Evolutionary conservation across 1,139 yeast species (phyloP).

Genomic region (Protomyces lactucae-debilis): DNA sequence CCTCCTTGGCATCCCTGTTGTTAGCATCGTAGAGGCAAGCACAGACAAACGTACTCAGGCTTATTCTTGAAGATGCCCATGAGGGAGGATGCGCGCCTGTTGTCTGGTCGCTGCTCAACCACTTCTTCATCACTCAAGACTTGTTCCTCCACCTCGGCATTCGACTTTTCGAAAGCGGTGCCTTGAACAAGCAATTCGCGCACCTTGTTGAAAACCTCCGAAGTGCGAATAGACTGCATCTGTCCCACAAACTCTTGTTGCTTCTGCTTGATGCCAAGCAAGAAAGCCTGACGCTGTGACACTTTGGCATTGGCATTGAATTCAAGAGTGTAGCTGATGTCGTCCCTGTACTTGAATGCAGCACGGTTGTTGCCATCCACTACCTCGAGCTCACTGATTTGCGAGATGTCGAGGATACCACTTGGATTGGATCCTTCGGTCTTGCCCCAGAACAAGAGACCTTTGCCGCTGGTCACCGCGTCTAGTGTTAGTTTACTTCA

Average conservation of each 20-base stretch:
- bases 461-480: slow-evolving; percentile 14
- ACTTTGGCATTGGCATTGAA: not conserved
- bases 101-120: not conserved
- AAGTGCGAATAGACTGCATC: not conserved
- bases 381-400: slow-evolving; percentile 2
- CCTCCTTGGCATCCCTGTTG: not conserved
- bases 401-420: slow-evolving; percentile 10
- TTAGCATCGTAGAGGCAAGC: not conserved
- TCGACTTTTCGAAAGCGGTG: slow-evolving; percentile 7
- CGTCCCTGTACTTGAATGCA: slow-evolving; percentile 4
- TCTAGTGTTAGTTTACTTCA: not conserved
- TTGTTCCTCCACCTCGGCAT: slow-evolving; percentile 1
- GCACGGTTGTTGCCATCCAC: not conserved
- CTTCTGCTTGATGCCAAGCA: slow-evolving; percentile 5
- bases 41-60: not conserved
- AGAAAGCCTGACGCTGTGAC: slow-evolving; percentile 2
- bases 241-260: not conserved
- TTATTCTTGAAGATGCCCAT: not conserved
- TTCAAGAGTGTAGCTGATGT: not conserved
- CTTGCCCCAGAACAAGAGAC: slow-evolving; percentile 12
- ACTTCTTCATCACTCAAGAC: slow-evolving; percentile 16
- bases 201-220: not conserved
- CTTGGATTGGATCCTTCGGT: slow-evolving; percentile 2
- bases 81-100: not conserved
- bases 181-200: slow-evolving; percentile 9